phyloP scores from a whole-genome alignment of 2,329 filamentous ascomycete species.

The Hymenoscyphus fraxineus region DNA sequence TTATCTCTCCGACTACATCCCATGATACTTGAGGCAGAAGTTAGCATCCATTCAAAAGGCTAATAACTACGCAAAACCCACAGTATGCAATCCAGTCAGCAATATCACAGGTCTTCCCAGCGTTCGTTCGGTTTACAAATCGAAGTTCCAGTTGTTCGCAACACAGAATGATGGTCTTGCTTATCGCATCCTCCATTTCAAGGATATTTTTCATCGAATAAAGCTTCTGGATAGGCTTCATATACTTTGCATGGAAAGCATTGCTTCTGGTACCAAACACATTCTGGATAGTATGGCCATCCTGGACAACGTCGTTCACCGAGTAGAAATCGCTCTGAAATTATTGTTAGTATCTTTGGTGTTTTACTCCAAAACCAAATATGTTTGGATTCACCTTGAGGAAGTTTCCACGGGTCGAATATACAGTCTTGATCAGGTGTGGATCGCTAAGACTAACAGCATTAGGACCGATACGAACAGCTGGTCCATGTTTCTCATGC shows the following conservation, averaged over 20 bases:
- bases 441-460: conserved; percentile 29
- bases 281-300: conserved; percentile 19
- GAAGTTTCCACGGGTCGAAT: conserved; percentile 19
- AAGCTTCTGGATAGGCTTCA: conserved; percentile 29
- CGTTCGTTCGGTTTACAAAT: conserved; percentile 32
- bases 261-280: conserved; percentile 26
- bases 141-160: conserved; percentile 34
- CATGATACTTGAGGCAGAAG: conserved; percentile 41
- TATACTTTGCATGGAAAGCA: conserved; percentile 15
- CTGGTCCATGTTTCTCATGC: conserved; percentile 24
- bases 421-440: conserved; percentile 18
- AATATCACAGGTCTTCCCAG: conserved; percentile 35
- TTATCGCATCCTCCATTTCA: conserved; percentile 30
- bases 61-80: conserved; percentile 6
- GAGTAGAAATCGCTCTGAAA: conserved; percentile 25
- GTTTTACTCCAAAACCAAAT: neutral
- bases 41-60: conserved; percentile 37
- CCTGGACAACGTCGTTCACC: conserved; percentile 23
- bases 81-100: conserved; percentile 41
- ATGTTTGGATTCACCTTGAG: conserved; percentile 19
- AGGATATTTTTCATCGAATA: conserved; percentile 26
- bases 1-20: conserved; percentile 40
- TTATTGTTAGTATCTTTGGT: neutral
- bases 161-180: conserved; percentile 34
- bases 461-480: conserved; percentile 29